Evolutionary conservation across 768 basidiomycete species (phyloP).

Genomic region (Leucosporidium creatinivorum): DNA sequence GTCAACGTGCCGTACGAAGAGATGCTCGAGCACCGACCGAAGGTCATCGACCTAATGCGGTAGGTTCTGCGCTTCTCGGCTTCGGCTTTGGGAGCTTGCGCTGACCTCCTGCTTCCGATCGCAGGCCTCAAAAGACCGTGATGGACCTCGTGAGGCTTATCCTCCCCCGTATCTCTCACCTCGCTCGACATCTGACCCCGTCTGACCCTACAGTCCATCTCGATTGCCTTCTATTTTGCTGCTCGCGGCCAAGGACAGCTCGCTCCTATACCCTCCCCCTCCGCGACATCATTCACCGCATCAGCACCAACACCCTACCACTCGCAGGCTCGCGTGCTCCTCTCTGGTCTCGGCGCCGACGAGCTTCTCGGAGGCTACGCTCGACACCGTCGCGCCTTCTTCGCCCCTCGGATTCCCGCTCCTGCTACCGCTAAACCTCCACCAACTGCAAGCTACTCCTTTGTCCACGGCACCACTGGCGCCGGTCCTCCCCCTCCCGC

Average conservation of each 20-base stretch:
- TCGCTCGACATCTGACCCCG: not conserved
- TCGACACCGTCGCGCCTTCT: slow-evolving; percentile 72
- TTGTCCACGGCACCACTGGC: not conserved
- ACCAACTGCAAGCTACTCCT: not conserved
- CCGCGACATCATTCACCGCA: not conserved
- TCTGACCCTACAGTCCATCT: slow-evolving; percentile 61
- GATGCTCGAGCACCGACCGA: slow-evolving; percentile 49
- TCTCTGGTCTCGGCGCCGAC: slow-evolving; percentile 90
- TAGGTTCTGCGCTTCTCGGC: too few species aligned
- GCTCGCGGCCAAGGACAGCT: slow-evolving; percentile 61
- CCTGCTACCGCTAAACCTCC: not conserved
- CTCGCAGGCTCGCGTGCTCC: slow-evolving; percentile 68
- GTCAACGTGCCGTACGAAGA: slow-evolving; percentile 76
- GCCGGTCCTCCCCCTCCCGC: not conserved
- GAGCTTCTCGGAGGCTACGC: slow-evolving; percentile 92
- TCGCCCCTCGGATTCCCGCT: slow-evolving; percentile 7
- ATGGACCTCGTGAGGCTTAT: slow-evolving; percentile 73
- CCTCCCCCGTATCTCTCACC: not conserved
- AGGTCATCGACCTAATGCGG: slow-evolving; percentile 65
- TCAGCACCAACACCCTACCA: slow-evolving; percentile 51
- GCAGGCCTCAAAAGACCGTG: slow-evolving; percentile 60
- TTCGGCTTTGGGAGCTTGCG: too few species aligned
- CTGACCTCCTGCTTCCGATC: too few species aligned
- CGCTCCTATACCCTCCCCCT: not conserved
- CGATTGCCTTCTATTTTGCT: slow-evolving; percentile 86